A percentile compares a stretch with the other conserved stretches of the same genome.
These are phyloP conservation scores for Vitis rotundifolia DNA, from an alignment of 164 flowering plant species.

Conservation along the genomic window DNA sequence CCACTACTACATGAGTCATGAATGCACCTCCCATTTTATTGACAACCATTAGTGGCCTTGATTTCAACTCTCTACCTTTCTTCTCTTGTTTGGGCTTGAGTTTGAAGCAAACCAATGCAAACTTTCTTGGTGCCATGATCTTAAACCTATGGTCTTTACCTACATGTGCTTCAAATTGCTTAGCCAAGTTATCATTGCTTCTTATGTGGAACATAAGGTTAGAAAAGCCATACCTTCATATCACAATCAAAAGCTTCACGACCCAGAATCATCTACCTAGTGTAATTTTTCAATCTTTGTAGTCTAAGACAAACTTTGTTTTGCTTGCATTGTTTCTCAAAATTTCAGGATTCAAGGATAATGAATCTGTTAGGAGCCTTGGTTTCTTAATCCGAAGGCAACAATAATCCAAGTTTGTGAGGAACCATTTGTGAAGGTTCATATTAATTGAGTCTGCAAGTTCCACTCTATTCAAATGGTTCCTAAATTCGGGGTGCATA, in stretches of 20 bases:
- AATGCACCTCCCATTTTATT: conserved; percentile 25
- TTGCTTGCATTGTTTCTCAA: conserved; percentile 2
- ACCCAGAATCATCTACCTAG: conserved; percentile 9
- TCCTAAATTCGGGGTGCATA: conserved; percentile 17
- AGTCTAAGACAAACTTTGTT: conserved; percentile 3
- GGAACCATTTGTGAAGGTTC: conserved; percentile 15
- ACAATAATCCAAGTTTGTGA: conserved; percentile 11
- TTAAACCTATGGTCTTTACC: conserved; percentile 13
- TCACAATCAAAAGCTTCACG: conserved; percentile 9
- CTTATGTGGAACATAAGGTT: conserved; percentile 15
- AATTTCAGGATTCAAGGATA: too few species aligned
- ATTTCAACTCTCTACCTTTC: not conserved
- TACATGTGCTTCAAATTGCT: conserved; percentile 14
- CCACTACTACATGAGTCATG: conserved; percentile 25
- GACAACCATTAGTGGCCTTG: conserved; percentile 19
- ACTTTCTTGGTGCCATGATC: conserved; percentile 24
- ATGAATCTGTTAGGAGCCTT: not conserved
- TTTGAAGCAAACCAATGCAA: conserved; percentile 28
- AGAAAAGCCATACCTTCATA: conserved; percentile 3
- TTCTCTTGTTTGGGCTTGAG: not conserved
- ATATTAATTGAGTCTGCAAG: conserved; percentile 12
- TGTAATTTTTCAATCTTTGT: conserved; percentile 14
- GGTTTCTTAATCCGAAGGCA: conserved; percentile 10
- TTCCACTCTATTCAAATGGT: conserved; percentile 10
- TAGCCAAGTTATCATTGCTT: conserved; percentile 15